phyloP scores from a whole-genome alignment of 495 filamentous ascomycete genomes.

The Hyaloscypha variabilis region DNA sequence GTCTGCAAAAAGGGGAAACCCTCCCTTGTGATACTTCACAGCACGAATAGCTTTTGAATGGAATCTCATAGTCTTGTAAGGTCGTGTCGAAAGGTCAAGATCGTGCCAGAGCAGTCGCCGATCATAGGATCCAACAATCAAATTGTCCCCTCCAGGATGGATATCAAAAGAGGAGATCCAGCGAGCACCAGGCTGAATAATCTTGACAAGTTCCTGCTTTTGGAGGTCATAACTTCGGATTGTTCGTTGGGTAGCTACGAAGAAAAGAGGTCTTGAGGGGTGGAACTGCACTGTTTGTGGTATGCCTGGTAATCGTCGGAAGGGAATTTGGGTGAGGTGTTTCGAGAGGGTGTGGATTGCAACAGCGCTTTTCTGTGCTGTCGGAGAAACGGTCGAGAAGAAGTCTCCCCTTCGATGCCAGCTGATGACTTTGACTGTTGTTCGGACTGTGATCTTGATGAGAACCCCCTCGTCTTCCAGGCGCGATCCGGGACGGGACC shows the following conservation, averaged over 20 bases:
- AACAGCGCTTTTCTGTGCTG: slow-evolving; percentile 77
- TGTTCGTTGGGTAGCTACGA: slow-evolving; percentile 90
- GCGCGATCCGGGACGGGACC: slow-evolving; percentile 75
- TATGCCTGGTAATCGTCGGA: slow-evolving; percentile 82
- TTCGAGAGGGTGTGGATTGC: slow-evolving; percentile 94
- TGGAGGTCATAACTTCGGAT: slow-evolving; percentile 92
- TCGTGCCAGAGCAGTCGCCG: slow-evolving; percentile 96
- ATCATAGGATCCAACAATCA: slow-evolving; percentile 93
- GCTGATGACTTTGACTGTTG: slow-evolving; percentile 83
- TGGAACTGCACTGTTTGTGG: slow-evolving; percentile 93
- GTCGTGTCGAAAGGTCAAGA: slow-evolving; percentile 83
- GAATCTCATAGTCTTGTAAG: slow-evolving; percentile 95
- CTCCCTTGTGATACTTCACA: slow-evolving; percentile 82
- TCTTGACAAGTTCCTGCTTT: slow-evolving; percentile 85
- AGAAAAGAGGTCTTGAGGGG: slow-evolving; percentile 88
- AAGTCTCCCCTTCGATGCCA: slow-evolving; percentile 97
- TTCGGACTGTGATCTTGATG: slow-evolving; percentile 76
- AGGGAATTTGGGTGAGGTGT: slow-evolving; percentile 91
- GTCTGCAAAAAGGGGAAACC: slow-evolving; percentile 87
- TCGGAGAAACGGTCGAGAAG: slow-evolving; percentile 87
- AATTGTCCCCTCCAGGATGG: slow-evolving; percentile 89
- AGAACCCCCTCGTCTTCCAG: slow-evolving; percentile 78
- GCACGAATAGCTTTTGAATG: slow-evolving; percentile 87
- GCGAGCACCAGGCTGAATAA: slow-evolving; percentile 86
- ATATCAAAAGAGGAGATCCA: slow-evolving; percentile 96